These are phyloP conservation scores for Akebia trifoliata DNA, from an alignment of 164 flowering plant genomes.

Conservation along the genomic window DNA sequence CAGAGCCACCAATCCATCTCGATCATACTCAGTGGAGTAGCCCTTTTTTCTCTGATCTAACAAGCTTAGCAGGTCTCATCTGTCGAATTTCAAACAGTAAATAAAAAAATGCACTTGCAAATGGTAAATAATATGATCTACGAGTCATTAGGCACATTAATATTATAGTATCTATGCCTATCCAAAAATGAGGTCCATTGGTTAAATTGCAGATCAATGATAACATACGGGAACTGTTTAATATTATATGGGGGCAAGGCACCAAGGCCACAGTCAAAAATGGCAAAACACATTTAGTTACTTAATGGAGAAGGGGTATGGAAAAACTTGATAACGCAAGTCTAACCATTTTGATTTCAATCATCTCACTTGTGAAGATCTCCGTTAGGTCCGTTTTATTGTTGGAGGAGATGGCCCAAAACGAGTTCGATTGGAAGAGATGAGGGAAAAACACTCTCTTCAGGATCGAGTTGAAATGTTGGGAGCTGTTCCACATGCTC, in stretches of 20 bases:
- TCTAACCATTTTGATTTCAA: slow-evolving; percentile 3
- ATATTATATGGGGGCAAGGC: too few relatives aligned
- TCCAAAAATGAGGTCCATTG: too few relatives aligned
- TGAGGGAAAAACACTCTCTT: slow-evolving; percentile 93
- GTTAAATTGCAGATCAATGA: too few relatives aligned
- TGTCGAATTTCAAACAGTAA: not conserved
- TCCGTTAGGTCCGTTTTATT: slow-evolving; percentile 73
- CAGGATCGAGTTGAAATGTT: slow-evolving; percentile 98
- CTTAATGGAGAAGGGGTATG: not conserved
- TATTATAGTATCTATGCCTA: too few relatives aligned
- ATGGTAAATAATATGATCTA: too few relatives aligned
- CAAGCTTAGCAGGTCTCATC: not conserved
- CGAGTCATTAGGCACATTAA: too few relatives aligned
- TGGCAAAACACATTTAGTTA: not conserved
- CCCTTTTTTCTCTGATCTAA: not conserved
- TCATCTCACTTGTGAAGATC: slow-evolving; percentile 9
- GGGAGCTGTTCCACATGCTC: slow-evolving; percentile 97
- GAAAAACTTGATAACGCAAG: not conserved
- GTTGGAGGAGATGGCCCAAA: slow-evolving; percentile 99
- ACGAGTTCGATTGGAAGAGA: slow-evolving; percentile 86
- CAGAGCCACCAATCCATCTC: not conserved
- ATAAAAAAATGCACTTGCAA: too few relatives aligned
- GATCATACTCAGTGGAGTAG: not conserved
- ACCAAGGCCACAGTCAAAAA: too few relatives aligned
- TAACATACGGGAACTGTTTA: too few relatives aligned